Conservation (phyloP, 225 moss, liverwort and hornwort genomes). For the Neckera pumila region DNA sequence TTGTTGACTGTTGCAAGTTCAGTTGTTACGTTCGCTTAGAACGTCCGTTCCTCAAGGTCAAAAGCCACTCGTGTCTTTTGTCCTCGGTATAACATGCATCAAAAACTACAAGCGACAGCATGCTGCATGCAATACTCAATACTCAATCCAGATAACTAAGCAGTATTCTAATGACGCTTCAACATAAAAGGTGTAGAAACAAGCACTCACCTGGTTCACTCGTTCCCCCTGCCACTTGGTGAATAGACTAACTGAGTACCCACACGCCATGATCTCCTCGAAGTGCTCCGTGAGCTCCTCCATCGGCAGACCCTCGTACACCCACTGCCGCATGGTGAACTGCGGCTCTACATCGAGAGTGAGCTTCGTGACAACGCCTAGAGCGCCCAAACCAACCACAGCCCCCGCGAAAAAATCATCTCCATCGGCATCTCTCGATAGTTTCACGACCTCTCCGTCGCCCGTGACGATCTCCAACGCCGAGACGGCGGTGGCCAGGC, state of each 20-base stretch:
- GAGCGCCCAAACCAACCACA: constrained; percentile 35
- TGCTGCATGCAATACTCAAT: not conserved
- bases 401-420: constrained; percentile 9
- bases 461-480: constrained; percentile 27
- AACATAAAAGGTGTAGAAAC: not conserved
- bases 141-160: not conserved
- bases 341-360: constrained; percentile 20
- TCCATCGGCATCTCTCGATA: not conserved
- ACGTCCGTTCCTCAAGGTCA: not conserved
- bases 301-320: constrained; percentile 25
- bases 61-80: not conserved
- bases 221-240: constrained; percentile 21
- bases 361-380: constrained; percentile 34
- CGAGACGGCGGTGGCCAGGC: constrained; percentile 27
- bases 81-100: not conserved
- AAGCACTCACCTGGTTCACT: not conserved
- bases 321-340: constrained; percentile 29
- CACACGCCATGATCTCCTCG: constrained; percentile 29
- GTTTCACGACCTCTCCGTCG: constrained; percentile 17
- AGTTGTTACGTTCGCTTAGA: not conserved
- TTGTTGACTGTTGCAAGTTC: not conserved
- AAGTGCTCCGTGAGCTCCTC: constrained; percentile 6
- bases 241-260: constrained; percentile 48
- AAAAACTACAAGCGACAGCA: not conserved
- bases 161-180: not conserved